phyloP scores from a whole-genome alignment of 2,329 filamentous ascomycete species.

The Alternaria sp. region DNA sequence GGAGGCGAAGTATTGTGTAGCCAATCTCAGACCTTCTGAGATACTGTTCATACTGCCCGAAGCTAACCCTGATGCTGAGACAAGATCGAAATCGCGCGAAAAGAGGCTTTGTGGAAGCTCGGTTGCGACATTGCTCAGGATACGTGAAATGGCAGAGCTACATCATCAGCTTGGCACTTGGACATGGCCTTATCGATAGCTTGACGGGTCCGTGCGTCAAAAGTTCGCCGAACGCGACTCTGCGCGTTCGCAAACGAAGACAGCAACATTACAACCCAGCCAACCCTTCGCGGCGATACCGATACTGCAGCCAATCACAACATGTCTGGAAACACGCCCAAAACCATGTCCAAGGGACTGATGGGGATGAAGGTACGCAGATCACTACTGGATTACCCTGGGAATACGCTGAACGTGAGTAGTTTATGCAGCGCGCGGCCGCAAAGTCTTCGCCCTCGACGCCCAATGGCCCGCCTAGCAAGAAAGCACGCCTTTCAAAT shows the following conservation, averaged over 20 bases:
- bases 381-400: not conserved
- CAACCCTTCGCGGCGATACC: not conserved
- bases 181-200: conserved; percentile 1
- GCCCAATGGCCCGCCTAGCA: conserved; percentile 62
- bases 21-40: not conserved
- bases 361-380: conserved; percentile 79
- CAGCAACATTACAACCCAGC: not conserved
- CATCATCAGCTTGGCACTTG: not conserved
- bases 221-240: conserved; percentile 11
- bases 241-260: conserved; percentile 5
- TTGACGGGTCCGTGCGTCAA: not conserved
- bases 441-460: conserved; percentile 62
- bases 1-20: not conserved
- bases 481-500: conserved; percentile 67
- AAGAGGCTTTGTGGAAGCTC: not conserved
- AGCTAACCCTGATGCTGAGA: not conserved
- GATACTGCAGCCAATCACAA: not conserved
- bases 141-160: not conserved
- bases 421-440: conserved; percentile 91
- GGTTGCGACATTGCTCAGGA: not conserved
- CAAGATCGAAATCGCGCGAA: not conserved
- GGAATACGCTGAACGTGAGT: conserved; percentile 17
- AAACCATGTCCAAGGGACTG: conserved; percentile 83
- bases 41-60: not conserved
- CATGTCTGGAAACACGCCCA: conserved; percentile 50